phyloP scores from a whole-genome alignment of 805 yeast genomes.

The Hemisphaericaspora nanyangensis region DNA sequence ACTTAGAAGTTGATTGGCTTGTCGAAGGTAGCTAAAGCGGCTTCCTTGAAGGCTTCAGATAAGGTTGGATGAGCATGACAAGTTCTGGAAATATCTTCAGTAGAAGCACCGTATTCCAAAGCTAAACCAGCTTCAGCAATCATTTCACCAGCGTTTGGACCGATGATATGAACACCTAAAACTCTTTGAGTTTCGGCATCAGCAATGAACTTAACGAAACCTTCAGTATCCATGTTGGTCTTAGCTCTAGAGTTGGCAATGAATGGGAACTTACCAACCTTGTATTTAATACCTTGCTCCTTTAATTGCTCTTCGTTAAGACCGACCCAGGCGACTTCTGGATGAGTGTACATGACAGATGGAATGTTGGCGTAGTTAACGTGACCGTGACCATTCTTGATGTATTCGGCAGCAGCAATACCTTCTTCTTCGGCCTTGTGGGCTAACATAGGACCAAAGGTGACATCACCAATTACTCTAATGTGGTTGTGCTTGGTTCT shows the following conservation, averaged over 20 bases:
- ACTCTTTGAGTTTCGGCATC: conserved; percentile 97
- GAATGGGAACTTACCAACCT: conserved; percentile 97
- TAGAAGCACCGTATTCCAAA: conserved; percentile 96
- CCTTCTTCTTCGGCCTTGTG: conserved; percentile 99
- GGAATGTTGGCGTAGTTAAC: conserved; percentile 98
- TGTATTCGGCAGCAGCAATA: conserved; percentile 94
- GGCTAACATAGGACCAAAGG: conserved; percentile 99
- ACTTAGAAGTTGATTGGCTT: conserved; percentile 82
- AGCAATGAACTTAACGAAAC: conserved; percentile 91
- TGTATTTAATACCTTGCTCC: conserved; percentile 87
- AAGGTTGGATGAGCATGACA: conserved; percentile 99
- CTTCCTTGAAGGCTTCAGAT: conserved; percentile 97
- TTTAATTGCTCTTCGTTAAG: conserved; percentile 92
- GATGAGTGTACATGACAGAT: conserved; percentile 98
- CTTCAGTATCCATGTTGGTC: conserved; percentile 95
- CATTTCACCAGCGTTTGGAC: conserved; percentile 99
- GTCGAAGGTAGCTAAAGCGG: conserved; percentile 86
- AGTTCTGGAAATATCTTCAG: conserved; percentile 95
- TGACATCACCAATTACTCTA: conserved; percentile 96
- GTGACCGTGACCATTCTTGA: conserved; percentile 93
- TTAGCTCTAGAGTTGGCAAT: conserved; percentile 99
- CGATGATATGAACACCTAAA: conserved; percentile 94
- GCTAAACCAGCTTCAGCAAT: conserved; percentile 98
- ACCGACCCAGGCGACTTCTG: conserved; percentile 99
- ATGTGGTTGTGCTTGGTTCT: conserved; percentile 90